These are phyloP conservation scores for Sporothrix humicola DNA, from an alignment of 2,329 filamentous ascomycete genomes.

Conservation along the genomic window DNA sequence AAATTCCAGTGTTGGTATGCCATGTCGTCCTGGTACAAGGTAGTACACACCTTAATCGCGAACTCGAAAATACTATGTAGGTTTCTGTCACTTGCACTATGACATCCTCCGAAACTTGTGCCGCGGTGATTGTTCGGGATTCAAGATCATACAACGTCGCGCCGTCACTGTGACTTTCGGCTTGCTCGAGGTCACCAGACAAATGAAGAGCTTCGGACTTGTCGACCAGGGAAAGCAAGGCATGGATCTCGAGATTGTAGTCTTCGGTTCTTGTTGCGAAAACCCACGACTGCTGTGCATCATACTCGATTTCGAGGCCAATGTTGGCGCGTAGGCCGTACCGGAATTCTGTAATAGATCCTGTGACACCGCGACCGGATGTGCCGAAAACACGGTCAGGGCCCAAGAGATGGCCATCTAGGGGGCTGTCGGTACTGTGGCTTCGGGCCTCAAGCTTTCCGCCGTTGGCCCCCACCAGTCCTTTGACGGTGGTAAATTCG, in stretches of 20 bases:
- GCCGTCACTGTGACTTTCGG: conserved; percentile 51
- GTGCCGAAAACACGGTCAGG: conserved; percentile 70
- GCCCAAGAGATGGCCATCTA: conserved; percentile 58
- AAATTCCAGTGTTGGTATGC: too few relatives aligned
- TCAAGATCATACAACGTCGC: conserved; percentile 57
- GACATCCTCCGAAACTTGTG: conserved; percentile 45
- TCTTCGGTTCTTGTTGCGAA: conserved; percentile 46
- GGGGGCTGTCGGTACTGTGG: conserved; percentile 35
- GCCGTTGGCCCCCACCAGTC: conserved; percentile 35
- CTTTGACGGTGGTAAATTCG: conserved; percentile 44
- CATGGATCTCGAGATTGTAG: conserved; percentile 45
- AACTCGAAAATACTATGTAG: conserved; percentile 50
- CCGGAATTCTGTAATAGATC: conserved; percentile 71
- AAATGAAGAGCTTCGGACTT: conserved; percentile 57
- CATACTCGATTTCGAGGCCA: conserved; percentile 61
- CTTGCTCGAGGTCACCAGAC: conserved; percentile 54
- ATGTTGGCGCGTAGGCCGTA: conserved; percentile 73
- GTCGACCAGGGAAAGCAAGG: conserved; percentile 58
- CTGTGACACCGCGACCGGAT: conserved; percentile 66
- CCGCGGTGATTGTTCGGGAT: conserved; percentile 58
- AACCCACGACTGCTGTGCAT: conserved; percentile 58
- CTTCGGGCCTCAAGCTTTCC: conserved; percentile 33
- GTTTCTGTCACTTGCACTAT: conserved; percentile 62
- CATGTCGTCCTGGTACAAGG: too few relatives aligned
- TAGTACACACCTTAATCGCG: conserved; percentile 46